Conservation (phyloP, 2,329 filamentous ascomycete genomes). For the Diaporthe australafricana region DNA sequence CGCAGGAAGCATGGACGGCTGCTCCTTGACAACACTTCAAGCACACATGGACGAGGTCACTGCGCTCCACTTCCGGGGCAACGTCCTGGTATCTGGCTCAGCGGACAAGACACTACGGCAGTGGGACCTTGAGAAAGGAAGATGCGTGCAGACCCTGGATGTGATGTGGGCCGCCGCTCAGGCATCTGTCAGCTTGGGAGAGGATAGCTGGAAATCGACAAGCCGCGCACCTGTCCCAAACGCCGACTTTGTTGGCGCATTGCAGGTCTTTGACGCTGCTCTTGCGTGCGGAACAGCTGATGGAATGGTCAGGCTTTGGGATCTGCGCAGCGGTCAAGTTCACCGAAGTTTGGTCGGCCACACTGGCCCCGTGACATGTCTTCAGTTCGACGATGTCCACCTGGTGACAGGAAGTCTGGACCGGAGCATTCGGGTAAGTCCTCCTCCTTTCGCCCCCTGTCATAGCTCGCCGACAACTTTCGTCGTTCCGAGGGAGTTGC, state of each 20-base stretch:
- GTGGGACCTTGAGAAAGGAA: conserved; percentile 97
- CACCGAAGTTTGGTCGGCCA: conserved; percentile 95
- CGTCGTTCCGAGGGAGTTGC: not conserved
- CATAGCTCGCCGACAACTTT: not conserved
- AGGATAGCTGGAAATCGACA: conserved; percentile 78
- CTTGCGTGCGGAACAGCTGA: conserved; percentile 97
- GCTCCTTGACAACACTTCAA: conserved; percentile 86
- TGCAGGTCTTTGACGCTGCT: conserved; percentile 96
- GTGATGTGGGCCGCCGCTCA: conserved; percentile 98
- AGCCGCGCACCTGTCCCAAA: conserved; percentile 72
- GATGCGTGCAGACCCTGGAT: conserved; percentile 96
- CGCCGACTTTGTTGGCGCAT: conserved; percentile 92
- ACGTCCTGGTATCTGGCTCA: conserved; percentile 93
- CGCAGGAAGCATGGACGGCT: conserved; percentile 87
- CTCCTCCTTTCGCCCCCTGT: not conserved
- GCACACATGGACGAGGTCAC: conserved; percentile 96
- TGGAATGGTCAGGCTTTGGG: conserved; percentile 97
- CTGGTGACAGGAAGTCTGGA: conserved; percentile 93
- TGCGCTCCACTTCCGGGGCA: conserved; percentile 88
- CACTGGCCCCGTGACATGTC: conserved; percentile 90
- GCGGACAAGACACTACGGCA: conserved; percentile 97
- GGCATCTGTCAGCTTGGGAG: conserved; percentile 76
- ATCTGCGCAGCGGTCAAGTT: conserved; percentile 96
- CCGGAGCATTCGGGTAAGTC: conserved; percentile 89
- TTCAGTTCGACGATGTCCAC: conserved; percentile 97